Evolutionary conservation across 345 rosid genomes (phyloP).

Genomic region (Psidium guajava): DNA sequence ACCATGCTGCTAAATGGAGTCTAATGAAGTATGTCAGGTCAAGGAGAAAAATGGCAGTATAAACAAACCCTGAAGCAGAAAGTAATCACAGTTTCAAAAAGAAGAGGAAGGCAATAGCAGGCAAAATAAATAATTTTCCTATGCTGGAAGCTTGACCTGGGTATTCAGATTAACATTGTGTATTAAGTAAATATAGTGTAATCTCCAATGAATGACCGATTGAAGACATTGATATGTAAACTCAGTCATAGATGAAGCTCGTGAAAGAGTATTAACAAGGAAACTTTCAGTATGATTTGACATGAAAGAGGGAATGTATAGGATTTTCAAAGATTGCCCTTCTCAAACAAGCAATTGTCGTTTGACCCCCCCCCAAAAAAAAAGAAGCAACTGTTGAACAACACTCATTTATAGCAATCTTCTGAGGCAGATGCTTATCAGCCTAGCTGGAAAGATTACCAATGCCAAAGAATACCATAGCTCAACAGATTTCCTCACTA

Average conservation of each 20-base stretch:
- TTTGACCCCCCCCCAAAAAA: no score
- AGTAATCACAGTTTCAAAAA: neutral
- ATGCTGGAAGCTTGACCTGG: neutral
- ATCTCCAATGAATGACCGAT: neutral
- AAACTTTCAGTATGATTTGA: neutral
- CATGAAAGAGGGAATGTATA: neutral
- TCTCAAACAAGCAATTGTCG: neutral
- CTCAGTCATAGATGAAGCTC: neutral
- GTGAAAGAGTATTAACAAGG: neutral
- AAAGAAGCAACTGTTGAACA: neutral
- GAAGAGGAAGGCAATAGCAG: neutral
- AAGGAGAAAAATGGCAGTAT: constrained; percentile 17
- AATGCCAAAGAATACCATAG: neutral
- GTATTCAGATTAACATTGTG: neutral
- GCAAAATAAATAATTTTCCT: neutral
- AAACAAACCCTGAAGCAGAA: neutral
- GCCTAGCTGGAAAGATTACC: neutral
- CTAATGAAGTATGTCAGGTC: constrained; percentile 31
- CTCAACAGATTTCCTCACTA: neutral
- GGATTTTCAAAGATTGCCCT: neutral
- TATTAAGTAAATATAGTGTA: neutral
- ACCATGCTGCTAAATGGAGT: constrained; percentile 95
- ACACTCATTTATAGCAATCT: neutral
- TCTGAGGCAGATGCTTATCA: neutral
- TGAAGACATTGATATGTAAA: neutral